A percentile compares a stretch with the other conserved stretches of the same genome.
These are phyloP conservation scores for Solanum lycopersicoides DNA, from an alignment of 257 asterid species.

Conservation along the genomic window DNA sequence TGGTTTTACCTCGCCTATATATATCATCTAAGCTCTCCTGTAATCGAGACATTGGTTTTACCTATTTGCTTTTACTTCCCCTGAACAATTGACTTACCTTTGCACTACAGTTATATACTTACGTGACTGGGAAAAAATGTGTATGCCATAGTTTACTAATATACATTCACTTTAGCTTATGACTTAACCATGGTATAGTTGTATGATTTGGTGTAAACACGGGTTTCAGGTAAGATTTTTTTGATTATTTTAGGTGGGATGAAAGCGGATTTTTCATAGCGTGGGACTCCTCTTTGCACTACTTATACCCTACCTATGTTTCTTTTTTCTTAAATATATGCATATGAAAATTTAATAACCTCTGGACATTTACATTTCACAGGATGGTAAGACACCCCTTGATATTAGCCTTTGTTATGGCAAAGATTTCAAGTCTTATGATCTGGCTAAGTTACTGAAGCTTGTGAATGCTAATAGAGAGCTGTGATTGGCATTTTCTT, in stretches of 20 bases:
- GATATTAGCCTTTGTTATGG: slow-evolving; percentile 87
- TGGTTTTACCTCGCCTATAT: background rate
- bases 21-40: background rate
- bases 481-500: slow-evolving; percentile 9
- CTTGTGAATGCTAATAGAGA: slow-evolving; percentile 52
- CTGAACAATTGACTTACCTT: background rate
- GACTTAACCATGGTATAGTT: background rate
- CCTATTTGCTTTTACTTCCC: background rate
- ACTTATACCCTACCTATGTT: background rate
- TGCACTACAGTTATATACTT: background rate
- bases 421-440: slow-evolving; percentile 89
- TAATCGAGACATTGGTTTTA: background rate
- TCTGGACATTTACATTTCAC: slow-evolving; percentile 11
- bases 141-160: background rate
- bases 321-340: background rate
- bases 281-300: background rate
- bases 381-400: slow-evolving; percentile 66
- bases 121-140: background rate
- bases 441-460: slow-evolving; percentile 77
- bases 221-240: background rate
- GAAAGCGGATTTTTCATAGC: background rate
- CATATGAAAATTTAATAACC: background rate
- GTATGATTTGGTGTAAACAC: background rate
- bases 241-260: background rate
- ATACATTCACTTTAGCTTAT: background rate